Base-by-base conservation (phyloP, 75 land plant species). In the Cupressus sempervirens region DNA sequence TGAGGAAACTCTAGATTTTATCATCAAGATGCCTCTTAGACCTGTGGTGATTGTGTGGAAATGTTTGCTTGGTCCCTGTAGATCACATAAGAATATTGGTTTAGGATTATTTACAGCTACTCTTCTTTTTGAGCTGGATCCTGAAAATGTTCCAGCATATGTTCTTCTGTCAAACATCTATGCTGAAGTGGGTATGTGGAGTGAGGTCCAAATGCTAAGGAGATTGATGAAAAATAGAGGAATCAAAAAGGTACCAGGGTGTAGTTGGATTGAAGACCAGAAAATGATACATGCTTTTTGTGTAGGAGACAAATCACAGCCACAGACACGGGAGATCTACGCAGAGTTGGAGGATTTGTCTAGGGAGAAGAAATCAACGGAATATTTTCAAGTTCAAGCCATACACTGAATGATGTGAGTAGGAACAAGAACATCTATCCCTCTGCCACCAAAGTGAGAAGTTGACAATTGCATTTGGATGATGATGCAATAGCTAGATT, bases 151-250 rank as follows among this genome's bases (percentile, higher is more conserved):
- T 74, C 89, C 82, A 4, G 86, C 87, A 2, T 89, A 86, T 73
- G 90, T 88, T 13, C 85, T 87, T 9, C 58, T 94, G 73, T 87
- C 90, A 0, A 91, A 90, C 52, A 87, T 92, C 0, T 94, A 92
- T 74, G 89, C 95, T 1, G 86, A 85, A 26, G 82, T 85, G 7
- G 86, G 85, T 48, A 84, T 83, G 36, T 91, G 92, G 91, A 75
- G 90, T 14, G 83, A 85, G 32, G 93, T 87, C 8, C 76, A 52
- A 41, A 75, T 65, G 46, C 72, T 88, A 7, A 90, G 89, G 80
- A 46, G 85, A 35, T 16, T 54, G 76, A 93, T 91, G 92, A 89
- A 86, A 54, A 38, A 77, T n/a, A 88, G 85, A 80, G 91, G 89
- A 9, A 87, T 89, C 30, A 87, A 82, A 40, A 89, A 91, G 74